Base-by-base conservation (phyloP, 768 basidiomycete species). In the Gloeopeniophorella convolvens region DNA sequence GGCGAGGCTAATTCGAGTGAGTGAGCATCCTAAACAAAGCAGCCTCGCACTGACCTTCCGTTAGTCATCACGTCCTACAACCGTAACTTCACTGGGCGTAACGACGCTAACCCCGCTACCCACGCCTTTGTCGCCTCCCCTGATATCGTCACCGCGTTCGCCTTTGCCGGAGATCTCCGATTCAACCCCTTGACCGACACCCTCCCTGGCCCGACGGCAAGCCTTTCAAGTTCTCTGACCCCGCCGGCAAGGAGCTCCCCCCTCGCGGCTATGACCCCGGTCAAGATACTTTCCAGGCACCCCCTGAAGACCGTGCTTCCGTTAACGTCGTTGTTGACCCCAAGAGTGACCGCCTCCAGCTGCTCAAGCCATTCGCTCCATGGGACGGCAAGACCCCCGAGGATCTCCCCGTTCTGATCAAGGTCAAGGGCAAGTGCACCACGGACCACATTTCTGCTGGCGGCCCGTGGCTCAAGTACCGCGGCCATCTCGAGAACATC, bases 51-150 rank as follows among this genome's bases (percentile, higher is more conserved):
- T 41, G 3, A 55, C 36, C 2, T 30, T 3, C 43, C 36, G 40
- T 8, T 40, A 91, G 89, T 98, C 76, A 90, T 99, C 71, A 95
- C 95, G 45, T 97, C 94, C 16, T 99, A 99, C 81, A 99, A 99
- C 83, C 94, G 96, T 68, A 99, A 99, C 84, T 99, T 99, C 76
- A 98, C 96, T 59, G 96, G 95, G 50, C 92, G 96, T 65, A 99
- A 99, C 70, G 96, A 98, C 63, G 94, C 96, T 61, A 98, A 99
- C 81, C 93, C 95, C 18, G 93, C 93, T 55, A 99, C 96, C 27
- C 96, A 98, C 70, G 89, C 91, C 42, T 95, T 94, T 64, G 91
- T 95, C 63, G 85, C 91, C 33, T 92, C 91, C 28, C 91, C 89
- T 35, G 89, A 96, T 62, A 73, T 99, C 66, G 95, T 97, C 66